Base-by-base conservation (phyloP, 176 grass and related monocot genomes). In the Musa troglodytarum region DNA sequence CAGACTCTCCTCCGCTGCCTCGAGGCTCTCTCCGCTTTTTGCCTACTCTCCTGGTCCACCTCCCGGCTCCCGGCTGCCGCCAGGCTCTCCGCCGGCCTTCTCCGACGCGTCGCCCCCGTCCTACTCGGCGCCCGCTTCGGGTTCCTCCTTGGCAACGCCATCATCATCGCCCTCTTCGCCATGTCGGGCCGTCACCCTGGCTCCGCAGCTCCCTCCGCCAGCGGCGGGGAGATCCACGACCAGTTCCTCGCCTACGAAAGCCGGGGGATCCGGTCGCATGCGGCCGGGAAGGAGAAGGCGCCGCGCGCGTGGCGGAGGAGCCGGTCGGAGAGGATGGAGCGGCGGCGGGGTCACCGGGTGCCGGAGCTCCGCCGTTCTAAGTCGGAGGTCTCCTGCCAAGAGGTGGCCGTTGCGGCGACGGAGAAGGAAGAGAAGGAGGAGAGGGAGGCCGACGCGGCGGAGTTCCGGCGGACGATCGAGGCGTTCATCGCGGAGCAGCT, bases 401-500 rank as follows among this genome's bases (percentile, higher is more conserved):
- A 70, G 6, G 83, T 64, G 52, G 83, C 83, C 1, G 82, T 65
- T 53, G 79, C 62, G 55, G 74, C 82, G 66, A 49, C 63, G 12
- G 75, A 81, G 65, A 81, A 80, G 67, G 84, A 73, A 57, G 34
- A 19, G 69, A 21, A 71, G 22, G 22, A 81, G 77, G 53, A 22
- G 25, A 87, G 84, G 10, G 24, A 50, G 21, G 29, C 4, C 1
- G 68, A 70, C 76, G 83, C 81, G 29, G 96, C 81, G 14, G 90
- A 92, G 76, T 95, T 99, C 80, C 77, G 86, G 67, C 82, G 81
- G 53, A 91, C 77, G 22, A 78, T 99, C 11, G 96, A 95, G 84
- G 88, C 81, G 74, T 99, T 99, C 83, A 95, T 99, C 80, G 88
- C 86, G 9, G 85, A 82, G 87, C 91, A 99, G 75, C 15, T 50